Conservation (phyloP, 1,284 basidiomycete genomes). For the Coniferiporia weirii region DNA sequence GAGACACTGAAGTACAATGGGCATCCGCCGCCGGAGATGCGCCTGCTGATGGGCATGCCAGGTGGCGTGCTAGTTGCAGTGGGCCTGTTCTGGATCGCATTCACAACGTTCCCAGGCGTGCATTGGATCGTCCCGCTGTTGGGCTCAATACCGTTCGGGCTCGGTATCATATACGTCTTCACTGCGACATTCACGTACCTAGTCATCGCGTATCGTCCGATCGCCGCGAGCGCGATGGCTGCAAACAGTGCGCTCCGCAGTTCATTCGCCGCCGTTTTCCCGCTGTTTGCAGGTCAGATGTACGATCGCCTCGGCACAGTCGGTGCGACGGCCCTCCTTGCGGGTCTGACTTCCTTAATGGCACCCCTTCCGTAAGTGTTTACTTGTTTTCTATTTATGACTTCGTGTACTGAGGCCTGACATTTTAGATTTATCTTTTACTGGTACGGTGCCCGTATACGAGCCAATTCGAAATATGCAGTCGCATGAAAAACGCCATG, state of each 20-base stretch:
- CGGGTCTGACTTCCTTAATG: slow-evolving; percentile 62
- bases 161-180: slow-evolving; percentile 57
- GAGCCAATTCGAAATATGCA: slow-evolving; percentile 34
- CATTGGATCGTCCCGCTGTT: slow-evolving; percentile 74
- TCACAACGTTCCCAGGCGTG: slow-evolving; percentile 60
- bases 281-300: slow-evolving; percentile 61
- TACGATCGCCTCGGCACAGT: slow-evolving; percentile 59
- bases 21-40: slow-evolving; percentile 60
- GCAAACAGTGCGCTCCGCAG: slow-evolving; percentile 65
- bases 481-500: slow-evolving; percentile 6
- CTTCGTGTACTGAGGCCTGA: not conserved
- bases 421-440: slow-evolving; percentile 35
- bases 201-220: slow-evolving; percentile 68
- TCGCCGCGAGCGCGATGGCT: slow-evolving; percentile 75
- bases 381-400: no score
- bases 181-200: slow-evolving; percentile 69
- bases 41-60: slow-evolving; percentile 60
- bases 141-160: slow-evolving; percentile 56
- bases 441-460: slow-evolving; percentile 35
- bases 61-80: slow-evolving; percentile 68
- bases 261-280: slow-evolving; percentile 67
- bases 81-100: slow-evolving; percentile 68
- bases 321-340: slow-evolving; percentile 73
- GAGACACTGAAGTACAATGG: slow-evolving; percentile 36
- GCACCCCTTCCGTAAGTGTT: slow-evolving; percentile 63